A percentile compares a stretch with the other conserved stretches of the same genome.
phyloP scores from a whole-genome alignment of 2,329 filamentous ascomycete species.

The Bipolaris zeicola region DNA sequence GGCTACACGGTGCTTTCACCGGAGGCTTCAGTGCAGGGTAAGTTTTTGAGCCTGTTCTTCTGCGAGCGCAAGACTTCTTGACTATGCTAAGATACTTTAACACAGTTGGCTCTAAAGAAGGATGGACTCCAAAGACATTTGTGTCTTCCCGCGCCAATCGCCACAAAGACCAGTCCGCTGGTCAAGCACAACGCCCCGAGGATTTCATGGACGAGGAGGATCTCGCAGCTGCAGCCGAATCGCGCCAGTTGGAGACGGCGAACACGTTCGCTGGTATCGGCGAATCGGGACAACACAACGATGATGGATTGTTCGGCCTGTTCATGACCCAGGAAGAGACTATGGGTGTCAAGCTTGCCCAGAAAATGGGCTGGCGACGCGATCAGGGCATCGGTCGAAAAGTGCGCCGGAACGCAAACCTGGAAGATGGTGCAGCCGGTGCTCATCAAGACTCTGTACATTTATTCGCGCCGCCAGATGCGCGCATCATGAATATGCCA shows the following conservation, averaged over 20 bases:
- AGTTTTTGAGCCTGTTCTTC: slow-evolving; percentile 45
- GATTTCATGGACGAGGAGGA: slow-evolving; percentile 99
- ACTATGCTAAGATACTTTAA: slow-evolving; percentile 81
- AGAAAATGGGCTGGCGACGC: slow-evolving; percentile 94
- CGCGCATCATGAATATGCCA: slow-evolving; percentile 68
- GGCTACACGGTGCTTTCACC: slow-evolving; percentile 94
- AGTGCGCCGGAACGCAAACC: slow-evolving; percentile 72
- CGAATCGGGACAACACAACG: slow-evolving; percentile 60
- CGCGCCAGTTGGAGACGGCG: slow-evolving; percentile 73
- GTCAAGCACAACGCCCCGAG: slow-evolving; percentile 68
- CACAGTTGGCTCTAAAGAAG: slow-evolving; percentile 96
- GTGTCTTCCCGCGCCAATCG: slow-evolving; percentile 85
- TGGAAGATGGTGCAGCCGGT: slow-evolving; percentile 59
- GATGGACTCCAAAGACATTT: slow-evolving; percentile 92
- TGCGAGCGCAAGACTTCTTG: slow-evolving; percentile 39
- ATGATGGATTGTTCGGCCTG: slow-evolving; percentile 69
- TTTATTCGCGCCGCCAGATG: slow-evolving; percentile 85
- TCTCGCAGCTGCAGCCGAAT: slow-evolving; percentile 81
- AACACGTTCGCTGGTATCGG: slow-evolving; percentile 78
- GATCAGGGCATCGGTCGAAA: slow-evolving; percentile 93
- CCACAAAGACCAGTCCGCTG: slow-evolving; percentile 66
- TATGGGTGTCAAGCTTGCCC: slow-evolving; percentile 82
- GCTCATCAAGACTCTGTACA: slow-evolving; percentile 56
- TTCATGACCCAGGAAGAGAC: slow-evolving; percentile 77
- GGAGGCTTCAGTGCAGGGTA: slow-evolving; percentile 96